Conservation (phyloP, 169 alveolate genomes). For the Plasmodium blacklocki region DNA sequence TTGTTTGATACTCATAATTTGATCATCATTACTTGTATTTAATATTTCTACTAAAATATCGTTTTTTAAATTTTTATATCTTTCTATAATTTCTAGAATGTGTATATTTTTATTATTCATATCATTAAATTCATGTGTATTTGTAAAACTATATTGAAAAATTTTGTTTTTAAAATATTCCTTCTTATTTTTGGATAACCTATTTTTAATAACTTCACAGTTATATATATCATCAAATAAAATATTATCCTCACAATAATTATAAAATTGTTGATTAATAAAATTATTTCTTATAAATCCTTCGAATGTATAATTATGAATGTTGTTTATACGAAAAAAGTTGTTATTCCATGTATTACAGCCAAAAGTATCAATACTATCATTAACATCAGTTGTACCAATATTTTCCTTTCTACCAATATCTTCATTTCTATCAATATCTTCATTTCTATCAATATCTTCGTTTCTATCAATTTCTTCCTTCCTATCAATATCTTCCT, state of each 20-base stretch:
- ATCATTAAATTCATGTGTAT: neutral
- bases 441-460: too few relatives aligned
- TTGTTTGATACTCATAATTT: neutral
- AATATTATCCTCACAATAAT: neutral
- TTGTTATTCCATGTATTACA: too few relatives aligned
- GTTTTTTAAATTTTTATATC: slow-evolving; percentile 41
- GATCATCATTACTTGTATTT: slow-evolving; percentile 8
- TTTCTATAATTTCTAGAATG: slow-evolving; percentile 21
- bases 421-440: neutral
- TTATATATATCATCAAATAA: slow-evolving; percentile 60
- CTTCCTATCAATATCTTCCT: neutral
- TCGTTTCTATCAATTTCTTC: neutral
- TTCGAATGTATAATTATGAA: neutral
- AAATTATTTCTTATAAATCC: too few relatives aligned
- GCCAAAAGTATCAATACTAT: neutral
- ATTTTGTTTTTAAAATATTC: slow-evolving; percentile 26
- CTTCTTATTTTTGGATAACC: slow-evolving; percentile 1
- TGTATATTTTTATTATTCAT: neutral
- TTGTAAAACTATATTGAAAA: slow-evolving; percentile 5
- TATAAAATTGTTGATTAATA: neutral
- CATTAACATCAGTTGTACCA: neutral
- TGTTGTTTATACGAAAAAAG: neutral
- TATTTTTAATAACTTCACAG: slow-evolving; percentile 48
- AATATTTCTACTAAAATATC: slow-evolving; percentile 26
- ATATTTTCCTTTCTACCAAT: neutral